A percentile compares a stretch with the other conserved stretches of the same genome.
phyloP scores from a whole-genome alignment of 176 grass and related monocot species.

The Phoenix roebelenii region DNA sequence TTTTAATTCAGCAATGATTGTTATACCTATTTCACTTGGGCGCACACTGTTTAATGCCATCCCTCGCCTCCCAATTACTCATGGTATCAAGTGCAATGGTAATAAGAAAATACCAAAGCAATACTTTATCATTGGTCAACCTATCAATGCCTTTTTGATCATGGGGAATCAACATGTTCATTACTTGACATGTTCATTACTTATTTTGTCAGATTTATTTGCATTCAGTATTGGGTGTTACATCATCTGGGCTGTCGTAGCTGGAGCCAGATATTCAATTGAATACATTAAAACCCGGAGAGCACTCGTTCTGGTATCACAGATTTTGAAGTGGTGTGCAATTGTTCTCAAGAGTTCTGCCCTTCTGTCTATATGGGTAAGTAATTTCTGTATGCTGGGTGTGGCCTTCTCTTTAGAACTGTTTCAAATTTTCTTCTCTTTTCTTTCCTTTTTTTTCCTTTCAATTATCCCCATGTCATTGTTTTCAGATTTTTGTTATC shows the following conservation, averaged over 20 bases:
- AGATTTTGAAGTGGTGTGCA: conserved; percentile 28
- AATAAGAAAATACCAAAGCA: conserved; percentile 16
- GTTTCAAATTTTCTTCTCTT: conserved; percentile 24
- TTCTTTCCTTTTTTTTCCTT: conserved; percentile 24
- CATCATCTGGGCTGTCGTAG: conserved; percentile 29
- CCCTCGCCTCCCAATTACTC: conserved; percentile 30
- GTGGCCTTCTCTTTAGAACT: conserved; percentile 8
- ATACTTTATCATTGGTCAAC: no score
- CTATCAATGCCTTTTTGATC: no score
- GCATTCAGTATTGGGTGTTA: conserved; percentile 33
- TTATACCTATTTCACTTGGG: conserved; percentile 36
- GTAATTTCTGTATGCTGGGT: conserved; percentile 9
- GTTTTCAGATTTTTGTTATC: conserved; percentile 76
- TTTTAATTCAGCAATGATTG: conserved; percentile 32
- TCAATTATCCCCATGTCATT: not conserved
- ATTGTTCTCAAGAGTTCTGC: conserved; percentile 29
- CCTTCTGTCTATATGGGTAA: conserved; percentile 38
- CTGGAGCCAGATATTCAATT: conserved; percentile 22
- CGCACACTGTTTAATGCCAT: conserved; percentile 37
- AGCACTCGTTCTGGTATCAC: conserved; percentile 16
- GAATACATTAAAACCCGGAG: conserved; percentile 23
- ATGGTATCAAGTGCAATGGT: conserved; percentile 44
- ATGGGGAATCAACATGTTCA: no score
- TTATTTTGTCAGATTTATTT: conserved; percentile 38
- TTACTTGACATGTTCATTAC: conserved; percentile 10